Conservation (phyloP, 805 yeast genomes). For the Candida nonsorbophila region DNA sequence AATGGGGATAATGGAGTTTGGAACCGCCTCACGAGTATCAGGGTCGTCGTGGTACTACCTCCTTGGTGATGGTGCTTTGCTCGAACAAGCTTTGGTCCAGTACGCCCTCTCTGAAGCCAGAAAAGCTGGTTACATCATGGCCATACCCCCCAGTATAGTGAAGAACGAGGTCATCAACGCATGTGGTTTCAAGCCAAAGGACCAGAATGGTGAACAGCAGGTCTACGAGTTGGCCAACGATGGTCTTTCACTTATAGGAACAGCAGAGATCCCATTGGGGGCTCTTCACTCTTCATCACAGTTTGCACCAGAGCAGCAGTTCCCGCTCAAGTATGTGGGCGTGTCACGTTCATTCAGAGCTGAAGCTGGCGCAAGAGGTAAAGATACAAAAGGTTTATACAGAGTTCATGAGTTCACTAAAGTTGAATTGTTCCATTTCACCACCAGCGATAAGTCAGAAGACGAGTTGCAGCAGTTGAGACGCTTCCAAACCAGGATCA, state of each 20-base stretch:
- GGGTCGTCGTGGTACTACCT: constrained; percentile 90
- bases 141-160: constrained; percentile 83
- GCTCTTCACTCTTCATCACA: constrained; percentile 59
- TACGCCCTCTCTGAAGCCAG: constrained; percentile 69
- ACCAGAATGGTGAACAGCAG: constrained; percentile 80
- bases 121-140: constrained; percentile 59
- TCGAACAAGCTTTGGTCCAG: constrained; percentile 87
- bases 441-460: constrained; percentile 45
- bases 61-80: constrained; percentile 74
- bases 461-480: constrained; percentile 55
- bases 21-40: constrained; percentile 65
- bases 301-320: constrained; percentile 27
- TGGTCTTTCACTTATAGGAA: constrained; percentile 73
- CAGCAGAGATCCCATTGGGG: constrained; percentile 94
- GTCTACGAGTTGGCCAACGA: constrained; percentile 59
- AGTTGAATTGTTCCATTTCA: constrained; percentile 81
- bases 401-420: constrained; percentile 96
- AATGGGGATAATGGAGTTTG: constrained; percentile 66
- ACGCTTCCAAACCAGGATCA: constrained; percentile 58
- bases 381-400: constrained; percentile 85
- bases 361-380: constrained; percentile 96
- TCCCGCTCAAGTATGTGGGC: constrained; percentile 68
- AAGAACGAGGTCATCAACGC: constrained; percentile 72
- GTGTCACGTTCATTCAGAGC: constrained; percentile 85
- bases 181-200: constrained; percentile 94